These are phyloP conservation scores for Croton setiger DNA, from an alignment of 441 rosid genomes.

Conservation along the genomic window DNA sequence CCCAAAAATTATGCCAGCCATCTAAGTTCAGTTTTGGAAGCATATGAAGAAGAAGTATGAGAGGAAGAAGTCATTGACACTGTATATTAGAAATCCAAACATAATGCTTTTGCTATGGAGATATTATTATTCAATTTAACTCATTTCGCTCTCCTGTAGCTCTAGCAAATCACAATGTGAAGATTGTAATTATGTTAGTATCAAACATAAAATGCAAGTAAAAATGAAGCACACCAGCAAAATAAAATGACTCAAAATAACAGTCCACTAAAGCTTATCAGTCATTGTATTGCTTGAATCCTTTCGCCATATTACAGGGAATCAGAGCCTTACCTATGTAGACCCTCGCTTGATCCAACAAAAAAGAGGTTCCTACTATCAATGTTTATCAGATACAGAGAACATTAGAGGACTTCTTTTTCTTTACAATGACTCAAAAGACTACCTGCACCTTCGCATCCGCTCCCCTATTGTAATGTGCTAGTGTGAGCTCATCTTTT, in stretches of 20 bases:
- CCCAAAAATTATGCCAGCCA: constrained; percentile 25
- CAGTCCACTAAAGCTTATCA: background rate
- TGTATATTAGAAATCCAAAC: constrained; percentile 13
- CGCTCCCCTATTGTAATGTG: background rate
- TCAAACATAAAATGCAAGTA: background rate
- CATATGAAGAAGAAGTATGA: constrained; percentile 23
- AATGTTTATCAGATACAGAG: background rate
- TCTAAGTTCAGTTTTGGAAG: constrained; percentile 28
- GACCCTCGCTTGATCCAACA: background rate
- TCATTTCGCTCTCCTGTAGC: background rate
- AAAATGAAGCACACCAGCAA: background rate
- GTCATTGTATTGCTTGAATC: background rate
- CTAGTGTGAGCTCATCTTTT: background rate
- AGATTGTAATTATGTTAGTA: background rate
- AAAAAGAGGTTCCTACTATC: background rate
- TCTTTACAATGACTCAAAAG: background rate
- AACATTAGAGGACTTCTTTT: background rate
- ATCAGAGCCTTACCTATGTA: background rate
- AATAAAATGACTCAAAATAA: background rate
- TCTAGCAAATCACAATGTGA: background rate
- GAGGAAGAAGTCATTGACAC: constrained; percentile 4
- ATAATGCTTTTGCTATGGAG: constrained; percentile 4
- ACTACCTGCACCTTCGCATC: background rate
- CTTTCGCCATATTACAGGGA: background rate
- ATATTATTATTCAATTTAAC: constrained; percentile 14